These are phyloP conservation scores for Lunularia cruciata DNA, from an alignment of 225 moss, liverwort and hornwort species.

Conservation along the genomic window DNA sequence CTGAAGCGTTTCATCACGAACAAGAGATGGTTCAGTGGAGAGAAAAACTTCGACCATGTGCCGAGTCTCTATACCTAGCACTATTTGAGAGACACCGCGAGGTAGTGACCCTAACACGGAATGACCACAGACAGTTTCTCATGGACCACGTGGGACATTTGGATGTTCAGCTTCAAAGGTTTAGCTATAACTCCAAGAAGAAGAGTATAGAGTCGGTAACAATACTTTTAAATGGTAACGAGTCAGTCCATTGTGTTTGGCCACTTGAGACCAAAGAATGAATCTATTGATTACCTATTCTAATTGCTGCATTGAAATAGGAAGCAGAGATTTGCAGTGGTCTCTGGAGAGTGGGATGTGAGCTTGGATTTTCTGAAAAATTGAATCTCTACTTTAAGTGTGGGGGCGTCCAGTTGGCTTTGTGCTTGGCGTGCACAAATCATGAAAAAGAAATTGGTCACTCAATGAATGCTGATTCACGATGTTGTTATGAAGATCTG, in stretches of 20 bases:
- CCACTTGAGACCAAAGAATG: not conserved
- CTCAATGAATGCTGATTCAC: not conserved
- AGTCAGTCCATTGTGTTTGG: not conserved
- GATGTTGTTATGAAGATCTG: not conserved
- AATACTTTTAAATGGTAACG: not conserved
- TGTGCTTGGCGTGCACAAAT: not conserved
- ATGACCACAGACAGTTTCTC: not conserved
- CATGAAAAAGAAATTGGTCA: constrained; percentile 5
- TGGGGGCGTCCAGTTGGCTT: constrained; percentile 1
- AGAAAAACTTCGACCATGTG: constrained; percentile 98
- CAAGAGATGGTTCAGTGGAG: constrained; percentile 93
- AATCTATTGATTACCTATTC: constrained; percentile 23
- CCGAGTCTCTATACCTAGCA: constrained; percentile 88
- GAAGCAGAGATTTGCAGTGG: constrained; percentile 30
- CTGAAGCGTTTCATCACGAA: constrained; percentile 97
- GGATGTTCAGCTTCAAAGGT: not conserved
- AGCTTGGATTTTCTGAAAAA: constrained; percentile 22
- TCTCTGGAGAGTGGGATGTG: constrained; percentile 31
- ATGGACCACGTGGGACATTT: not conserved
- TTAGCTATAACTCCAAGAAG: not conserved
- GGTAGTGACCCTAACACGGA: constrained; percentile 36
- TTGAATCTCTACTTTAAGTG: constrained; percentile 3
- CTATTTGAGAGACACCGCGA: constrained; percentile 97
- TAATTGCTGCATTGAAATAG: constrained; percentile 27
- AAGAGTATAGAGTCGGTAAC: not conserved